Base-by-base conservation (phyloP, 192 early-diverging fungal genomes). In the Mortierella hygrophila region DNA sequence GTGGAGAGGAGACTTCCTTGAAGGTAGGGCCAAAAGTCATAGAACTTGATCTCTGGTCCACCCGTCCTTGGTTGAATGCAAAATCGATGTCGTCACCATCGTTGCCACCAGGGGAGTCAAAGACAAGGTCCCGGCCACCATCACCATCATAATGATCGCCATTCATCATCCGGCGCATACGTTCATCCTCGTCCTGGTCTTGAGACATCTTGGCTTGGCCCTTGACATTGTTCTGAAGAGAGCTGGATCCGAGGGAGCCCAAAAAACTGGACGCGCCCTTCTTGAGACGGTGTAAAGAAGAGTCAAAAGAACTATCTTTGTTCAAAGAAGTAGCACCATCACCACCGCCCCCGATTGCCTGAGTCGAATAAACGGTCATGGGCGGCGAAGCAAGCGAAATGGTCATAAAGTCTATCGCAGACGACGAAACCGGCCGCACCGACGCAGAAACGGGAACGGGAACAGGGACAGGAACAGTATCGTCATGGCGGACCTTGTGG, bases 301-400 rank as follows among this genome's bases (percentile, higher is more conserved):
- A 76, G 20, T 80, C 78, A 1, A 77, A 35, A 10, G 83, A 80
- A 4, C 47, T 57, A 6, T 35, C 10, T 16, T 60, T 41, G 15
- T 63, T 42, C 3, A 83, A 73, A 32, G 55, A 13, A 16, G 54
- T 42, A 47, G 44, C 57, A 16, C 37, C 35, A 13, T 49, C 49
- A 6, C 70, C 11, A 4, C 10, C 65, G 0, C 29, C 47, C 7
- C 55, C n/a, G 20, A 78, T 13, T 29, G 63, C 40, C 23, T 74
- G 54, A 38, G 35, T 20, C 1, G 47, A 57, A 37, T 54, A 68
- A 23, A 18, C 29, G 35, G 70, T 42, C 69, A 74, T 74, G 26
- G 76, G 63, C 7, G 75, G 81, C 0, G 83, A 85, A 0, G 73
- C 37, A 42, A 85, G 49, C 0, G 83, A 85, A 4, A 85, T 72